These are phyloP conservation scores for Tuctoria greenei DNA, from an alignment of 176 grass and related monocot genomes.

Conservation along the genomic window DNA sequence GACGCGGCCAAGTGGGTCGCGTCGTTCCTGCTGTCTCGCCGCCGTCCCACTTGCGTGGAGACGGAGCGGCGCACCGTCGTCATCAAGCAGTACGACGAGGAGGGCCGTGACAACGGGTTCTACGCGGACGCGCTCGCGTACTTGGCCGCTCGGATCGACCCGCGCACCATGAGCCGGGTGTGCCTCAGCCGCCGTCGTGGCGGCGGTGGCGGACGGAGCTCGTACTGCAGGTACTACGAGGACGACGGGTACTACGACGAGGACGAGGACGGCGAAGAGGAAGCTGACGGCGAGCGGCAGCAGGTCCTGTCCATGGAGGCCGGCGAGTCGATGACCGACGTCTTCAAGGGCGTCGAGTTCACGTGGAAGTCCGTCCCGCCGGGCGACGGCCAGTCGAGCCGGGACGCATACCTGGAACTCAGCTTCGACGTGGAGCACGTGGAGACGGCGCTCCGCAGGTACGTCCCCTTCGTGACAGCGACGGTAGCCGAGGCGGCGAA, in stretches of 20 bases:
- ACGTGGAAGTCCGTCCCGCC: conserved; percentile 24
- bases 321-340: conserved; percentile 27
- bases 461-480: conserved; percentile 31
- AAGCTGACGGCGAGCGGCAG: background rate
- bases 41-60: background rate
- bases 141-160: conserved; percentile 33
- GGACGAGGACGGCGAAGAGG: background rate
- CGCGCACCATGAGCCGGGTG: conserved; percentile 13
- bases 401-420: no score
- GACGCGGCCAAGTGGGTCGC: conserved; percentile 21
- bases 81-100: background rate
- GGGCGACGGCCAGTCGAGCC: no score
- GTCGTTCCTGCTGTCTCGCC: background rate
- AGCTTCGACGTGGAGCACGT: conserved; percentile 38
- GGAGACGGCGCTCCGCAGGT: conserved; percentile 19
- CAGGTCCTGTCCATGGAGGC: conserved; percentile 31
- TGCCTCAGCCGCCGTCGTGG: background rate
- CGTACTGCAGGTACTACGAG: no score
- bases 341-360: conserved; percentile 42
- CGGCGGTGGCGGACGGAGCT: background rate
- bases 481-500: background rate
- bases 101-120: conserved; percentile 1
- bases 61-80: conserved; percentile 15
- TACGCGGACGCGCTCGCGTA: conserved; percentile 23
- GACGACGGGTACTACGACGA: no score